A percentile compares a stretch with the other conserved stretches of the same genome.
Evolutionary conservation across 176 grass and related monocot species (phyloP).

Genomic region (Poa pratensis): DNA sequence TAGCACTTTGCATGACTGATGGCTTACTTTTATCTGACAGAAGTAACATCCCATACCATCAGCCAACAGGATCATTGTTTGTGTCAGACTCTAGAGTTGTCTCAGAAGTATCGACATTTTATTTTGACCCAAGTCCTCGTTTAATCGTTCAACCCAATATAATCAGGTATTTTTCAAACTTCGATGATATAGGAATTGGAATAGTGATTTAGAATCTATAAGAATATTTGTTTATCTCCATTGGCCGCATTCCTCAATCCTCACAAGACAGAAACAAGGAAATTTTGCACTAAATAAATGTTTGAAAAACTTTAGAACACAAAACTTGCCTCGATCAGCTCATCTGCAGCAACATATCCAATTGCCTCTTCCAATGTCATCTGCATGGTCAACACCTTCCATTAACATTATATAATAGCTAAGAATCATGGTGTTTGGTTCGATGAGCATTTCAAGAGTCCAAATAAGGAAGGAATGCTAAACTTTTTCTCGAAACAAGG

Average conservation of each 20-base stretch:
- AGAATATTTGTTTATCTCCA: conserved; percentile 41
- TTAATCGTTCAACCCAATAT: conserved; percentile 5
- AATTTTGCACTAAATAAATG: not conserved
- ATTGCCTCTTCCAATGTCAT: conserved; percentile 98
- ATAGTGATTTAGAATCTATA: not conserved
- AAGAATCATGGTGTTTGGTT: not conserved
- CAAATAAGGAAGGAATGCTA: conserved; percentile 14
- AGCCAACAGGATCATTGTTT: not conserved
- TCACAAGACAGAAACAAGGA: conserved; percentile 11
- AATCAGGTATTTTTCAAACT: not conserved
- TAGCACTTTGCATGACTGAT: not conserved
- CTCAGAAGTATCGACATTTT: not conserved
- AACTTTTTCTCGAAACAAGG: conserved; percentile 21
- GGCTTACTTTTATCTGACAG: conserved; percentile 8
- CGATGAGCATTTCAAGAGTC: not conserved
- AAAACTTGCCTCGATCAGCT: conserved; percentile 93
- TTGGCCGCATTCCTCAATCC: conserved; percentile 12
- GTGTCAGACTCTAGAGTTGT: not conserved
- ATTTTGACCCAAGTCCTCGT: not conserved
- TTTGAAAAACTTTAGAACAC: conserved; percentile 25
- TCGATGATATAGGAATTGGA: not conserved
- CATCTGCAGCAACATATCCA: conserved; percentile 99
- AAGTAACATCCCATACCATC: conserved; percentile 12
- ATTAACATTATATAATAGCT: conserved; percentile 33
- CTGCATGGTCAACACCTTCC: conserved; percentile 59